A percentile compares a stretch with the other conserved stretches of the same genome.
phyloP scores from a whole-genome alignment of 192 early-diverging fungal genomes.

The Geranomyces variabilis region DNA sequence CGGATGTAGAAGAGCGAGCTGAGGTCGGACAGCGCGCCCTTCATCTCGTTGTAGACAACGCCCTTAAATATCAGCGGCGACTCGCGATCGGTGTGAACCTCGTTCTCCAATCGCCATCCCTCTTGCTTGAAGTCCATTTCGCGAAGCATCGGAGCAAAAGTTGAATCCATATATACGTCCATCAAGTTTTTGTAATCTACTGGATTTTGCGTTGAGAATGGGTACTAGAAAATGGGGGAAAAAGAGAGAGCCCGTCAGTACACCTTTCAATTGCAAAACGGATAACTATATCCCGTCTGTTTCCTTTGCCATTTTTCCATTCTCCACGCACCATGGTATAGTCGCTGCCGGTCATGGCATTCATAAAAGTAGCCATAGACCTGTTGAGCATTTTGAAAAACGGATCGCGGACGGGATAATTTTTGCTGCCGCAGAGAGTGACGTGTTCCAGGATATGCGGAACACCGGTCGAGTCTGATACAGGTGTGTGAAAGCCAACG shows the following conservation, averaged over 20 bases:
- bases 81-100: constrained; percentile 62
- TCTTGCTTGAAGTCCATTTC: constrained; percentile 91
- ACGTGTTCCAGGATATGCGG: constrained; percentile 96
- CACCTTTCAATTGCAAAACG: too few species aligned
- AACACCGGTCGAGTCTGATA: constrained; percentile 80
- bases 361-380: constrained; percentile 96
- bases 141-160: constrained; percentile 77
- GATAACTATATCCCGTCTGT: too few species aligned
- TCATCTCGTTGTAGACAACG: constrained; percentile 99
- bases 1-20: constrained; percentile 77
- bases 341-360: constrained; percentile 80
- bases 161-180: constrained; percentile 90
- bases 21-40: constrained; percentile 80
- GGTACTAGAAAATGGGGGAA: constrained; percentile 63
- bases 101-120: constrained; percentile 91
- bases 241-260: too few species aligned
- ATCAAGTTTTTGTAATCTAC: constrained; percentile 90
- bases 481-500: constrained; percentile 87
- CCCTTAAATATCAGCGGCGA: constrained; percentile 87
- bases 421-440: constrained; percentile 84
- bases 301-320: too few species aligned
- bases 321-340: constrained; percentile 41
- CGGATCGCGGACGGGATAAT: constrained; percentile 94
- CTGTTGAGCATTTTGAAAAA: constrained; percentile 99
- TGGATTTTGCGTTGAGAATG: constrained; percentile 88